Conservation (phyloP, 768 basidiomycete species). For the Holtermanniella nyarrowii region DNA sequence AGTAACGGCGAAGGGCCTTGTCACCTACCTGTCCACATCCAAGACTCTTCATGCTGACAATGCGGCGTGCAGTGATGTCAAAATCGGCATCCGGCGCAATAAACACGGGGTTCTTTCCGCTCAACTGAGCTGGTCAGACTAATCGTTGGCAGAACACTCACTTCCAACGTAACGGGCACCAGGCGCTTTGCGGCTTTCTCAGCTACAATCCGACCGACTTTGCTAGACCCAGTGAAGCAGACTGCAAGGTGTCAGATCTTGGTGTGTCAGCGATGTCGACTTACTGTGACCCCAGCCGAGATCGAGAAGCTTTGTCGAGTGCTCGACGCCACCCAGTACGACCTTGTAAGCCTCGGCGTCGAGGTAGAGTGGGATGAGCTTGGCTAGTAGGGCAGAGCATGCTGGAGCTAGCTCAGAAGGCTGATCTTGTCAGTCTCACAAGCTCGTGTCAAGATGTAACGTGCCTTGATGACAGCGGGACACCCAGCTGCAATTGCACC, state of each 20-base stretch:
- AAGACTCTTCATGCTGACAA: constrained; percentile 34
- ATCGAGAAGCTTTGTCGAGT: constrained; percentile 29
- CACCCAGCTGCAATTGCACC: constrained; percentile 41
- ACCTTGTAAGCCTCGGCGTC: constrained; percentile 34
- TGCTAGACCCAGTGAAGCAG: constrained; percentile 37
- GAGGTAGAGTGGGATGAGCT: constrained; percentile 32
- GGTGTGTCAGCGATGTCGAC: neutral
- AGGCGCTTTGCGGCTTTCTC: constrained; percentile 38
- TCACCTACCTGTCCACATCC: constrained; percentile 29
- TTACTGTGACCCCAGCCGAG: constrained; percentile 39
- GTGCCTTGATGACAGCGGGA: constrained; percentile 36
- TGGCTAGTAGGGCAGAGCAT: constrained; percentile 26
- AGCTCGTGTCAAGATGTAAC: neutral
- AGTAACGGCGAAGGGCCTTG: neutral
- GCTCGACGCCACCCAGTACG: constrained; percentile 29
- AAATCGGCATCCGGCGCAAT: constrained; percentile 30
- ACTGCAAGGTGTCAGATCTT: constrained; percentile 19
- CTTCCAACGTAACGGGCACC: constrained; percentile 38
- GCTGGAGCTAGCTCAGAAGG: constrained; percentile 36
- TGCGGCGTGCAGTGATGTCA: constrained; percentile 27
- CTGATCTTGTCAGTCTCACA: constrained; percentile 11
- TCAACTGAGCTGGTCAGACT: constrained; percentile 24
- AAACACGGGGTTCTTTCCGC: constrained; percentile 40
- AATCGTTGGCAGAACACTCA: constrained; percentile 9
- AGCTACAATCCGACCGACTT: constrained; percentile 36